phyloP scores from a whole-genome alignment of 1,284 basidiomycete species.

The Trametes pubescens region DNA sequence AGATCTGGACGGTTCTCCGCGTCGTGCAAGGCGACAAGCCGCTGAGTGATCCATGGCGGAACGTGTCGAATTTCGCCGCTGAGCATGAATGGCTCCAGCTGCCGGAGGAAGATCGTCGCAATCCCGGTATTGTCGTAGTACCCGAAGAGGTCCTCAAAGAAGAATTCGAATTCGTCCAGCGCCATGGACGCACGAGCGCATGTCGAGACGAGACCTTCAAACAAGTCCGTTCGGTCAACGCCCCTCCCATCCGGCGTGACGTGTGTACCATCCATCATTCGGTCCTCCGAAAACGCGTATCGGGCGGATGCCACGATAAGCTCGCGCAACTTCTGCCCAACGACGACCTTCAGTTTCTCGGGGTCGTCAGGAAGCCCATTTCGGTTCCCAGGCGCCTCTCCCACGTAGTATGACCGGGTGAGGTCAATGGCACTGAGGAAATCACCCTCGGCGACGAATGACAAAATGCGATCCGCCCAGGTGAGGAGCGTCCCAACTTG shows the following conservation, averaged over 20 bases:
- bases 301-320: slow-evolving; percentile 89
- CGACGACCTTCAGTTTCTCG: slow-evolving; percentile 64
- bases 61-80: slow-evolving; percentile 76
- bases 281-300: slow-evolving; percentile 95
- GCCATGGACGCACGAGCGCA: slow-evolving; percentile 87
- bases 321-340: slow-evolving; percentile 82
- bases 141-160: slow-evolving; percentile 95
- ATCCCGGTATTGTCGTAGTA: slow-evolving; percentile 89
- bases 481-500: slow-evolving; percentile 89
- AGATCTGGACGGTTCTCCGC: slow-evolving; percentile 75
- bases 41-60: slow-evolving; percentile 89
- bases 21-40: slow-evolving; percentile 83
- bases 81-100: slow-evolving; percentile 88
- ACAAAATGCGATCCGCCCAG: slow-evolving; percentile 94
- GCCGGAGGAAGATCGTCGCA: slow-evolving; percentile 84
- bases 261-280: slow-evolving; percentile 91
- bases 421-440: slow-evolving; percentile 93
- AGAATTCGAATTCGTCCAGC: slow-evolving; percentile 82
- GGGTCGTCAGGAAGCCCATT: slow-evolving; percentile 85
- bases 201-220: slow-evolving; percentile 86
- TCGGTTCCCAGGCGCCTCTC: slow-evolving; percentile 83
- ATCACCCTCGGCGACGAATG: slow-evolving; percentile 86
- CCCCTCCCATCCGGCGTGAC: slow-evolving; percentile 84
- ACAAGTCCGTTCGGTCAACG: slow-evolving; percentile 90
- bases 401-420: slow-evolving; percentile 86